Conservation (phyloP, 2,329 filamentous ascomycete species). For the Botrytis aclada region DNA sequence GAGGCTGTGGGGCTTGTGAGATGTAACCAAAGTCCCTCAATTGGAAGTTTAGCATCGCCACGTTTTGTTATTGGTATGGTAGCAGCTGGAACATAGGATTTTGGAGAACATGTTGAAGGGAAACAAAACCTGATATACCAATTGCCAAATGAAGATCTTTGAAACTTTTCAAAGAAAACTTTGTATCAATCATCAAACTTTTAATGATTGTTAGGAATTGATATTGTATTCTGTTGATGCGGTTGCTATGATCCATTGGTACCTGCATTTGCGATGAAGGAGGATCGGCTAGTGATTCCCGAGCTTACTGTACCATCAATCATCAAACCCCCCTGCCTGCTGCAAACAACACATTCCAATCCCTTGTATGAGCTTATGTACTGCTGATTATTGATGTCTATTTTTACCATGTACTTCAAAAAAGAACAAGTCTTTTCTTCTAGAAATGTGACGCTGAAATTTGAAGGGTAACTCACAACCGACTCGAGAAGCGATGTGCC, state of each 20-base stretch:
- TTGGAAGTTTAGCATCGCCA: constrained; percentile 14
- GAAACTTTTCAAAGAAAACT: constrained; percentile 8
- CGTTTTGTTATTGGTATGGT: neutral
- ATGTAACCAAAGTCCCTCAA: constrained; percentile 16
- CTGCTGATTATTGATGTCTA: neutral
- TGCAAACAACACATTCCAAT: neutral
- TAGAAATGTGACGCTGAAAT: neutral
- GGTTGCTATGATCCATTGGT: neutral
- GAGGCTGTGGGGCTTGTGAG: constrained; percentile 18
- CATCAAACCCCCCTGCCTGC: neutral
- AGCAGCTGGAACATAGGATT: neutral
- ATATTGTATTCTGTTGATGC: neutral
- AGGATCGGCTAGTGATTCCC: constrained; percentile 10
- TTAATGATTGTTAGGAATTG: neutral
- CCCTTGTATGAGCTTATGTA: constrained; percentile 3
- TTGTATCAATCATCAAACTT: neutral
- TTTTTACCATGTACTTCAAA: neutral
- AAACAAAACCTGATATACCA: neutral
- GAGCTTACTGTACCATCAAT: constrained; percentile 14
- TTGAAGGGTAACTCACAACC: neutral
- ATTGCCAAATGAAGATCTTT: neutral
- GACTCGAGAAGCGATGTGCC: neutral
- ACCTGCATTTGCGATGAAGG: constrained; percentile 17
- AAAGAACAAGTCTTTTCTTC: neutral
- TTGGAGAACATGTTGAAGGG: neutral